A percentile compares a stretch with the other conserved stretches of the same genome.
Evolutionary conservation across 352 stramenopile species (phyloP).

Genomic region (Aphanomyces invadans): DNA sequence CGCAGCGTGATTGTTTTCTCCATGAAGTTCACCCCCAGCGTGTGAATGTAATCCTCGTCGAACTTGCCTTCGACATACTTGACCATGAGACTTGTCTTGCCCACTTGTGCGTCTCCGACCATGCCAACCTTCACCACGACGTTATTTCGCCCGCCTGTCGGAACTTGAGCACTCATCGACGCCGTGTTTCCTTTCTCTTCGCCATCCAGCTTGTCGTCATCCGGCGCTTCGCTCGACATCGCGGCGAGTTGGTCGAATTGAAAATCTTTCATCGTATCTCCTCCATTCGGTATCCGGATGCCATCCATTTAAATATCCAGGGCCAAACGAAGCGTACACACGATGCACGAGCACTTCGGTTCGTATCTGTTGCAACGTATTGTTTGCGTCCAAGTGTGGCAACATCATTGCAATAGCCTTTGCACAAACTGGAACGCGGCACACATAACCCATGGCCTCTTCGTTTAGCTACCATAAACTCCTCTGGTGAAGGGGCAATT

Average conservation of each 20-base stretch:
- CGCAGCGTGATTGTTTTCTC: slow-evolving; percentile 92
- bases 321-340: too few species aligned
- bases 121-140: slow-evolving; percentile 90
- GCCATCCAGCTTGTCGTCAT: slow-evolving; percentile 15
- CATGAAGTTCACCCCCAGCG: slow-evolving; percentile 93
- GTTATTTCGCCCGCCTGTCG: slow-evolving; percentile 58
- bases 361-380: too few species aligned
- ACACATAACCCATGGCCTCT: too few species aligned
- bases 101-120: slow-evolving; percentile 91
- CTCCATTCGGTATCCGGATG: too few species aligned
- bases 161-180: neutral
- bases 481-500: too few species aligned
- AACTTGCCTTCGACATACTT: slow-evolving; percentile 95
- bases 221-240: neutral
- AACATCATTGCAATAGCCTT: too few species aligned
- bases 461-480: too few species aligned
- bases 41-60: slow-evolving; percentile 95
- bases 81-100: slow-evolving; percentile 95
- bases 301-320: too few species aligned
- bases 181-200: slow-evolving; percentile 1
- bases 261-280: slow-evolving; percentile 5
- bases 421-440: too few species aligned
- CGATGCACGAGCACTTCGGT: too few species aligned
- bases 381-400: too few species aligned
- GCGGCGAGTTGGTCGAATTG: neutral